Base-by-base conservation (phyloP, 2,329 filamentous ascomycete genomes). In the Remersonia thermophila region DNA sequence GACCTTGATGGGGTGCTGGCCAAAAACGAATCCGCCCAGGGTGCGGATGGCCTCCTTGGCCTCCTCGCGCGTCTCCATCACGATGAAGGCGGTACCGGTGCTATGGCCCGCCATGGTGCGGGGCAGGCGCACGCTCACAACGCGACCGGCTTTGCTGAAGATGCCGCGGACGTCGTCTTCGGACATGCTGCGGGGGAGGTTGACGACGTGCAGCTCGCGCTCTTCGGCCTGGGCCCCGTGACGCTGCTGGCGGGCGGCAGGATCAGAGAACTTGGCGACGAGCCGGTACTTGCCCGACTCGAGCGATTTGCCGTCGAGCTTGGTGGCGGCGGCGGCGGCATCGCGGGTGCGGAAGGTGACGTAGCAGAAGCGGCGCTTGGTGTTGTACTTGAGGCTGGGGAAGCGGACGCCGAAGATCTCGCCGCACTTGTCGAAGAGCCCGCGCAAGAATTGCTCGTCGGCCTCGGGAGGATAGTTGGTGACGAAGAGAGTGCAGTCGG, bases 291-390 rank as follows among this genome's bases (percentile, higher is more conserved):
- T 71, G 17, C 74, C 75, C 16, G 80, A 78, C 0, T 80, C 80
- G 0, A 93, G 59, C 15, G 77, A 55, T 38, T 69, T 77, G 17
- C 80, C 80, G 51, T 95, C 71, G 33, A 94, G 70, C 40, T 73
- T 62, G 1, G 78, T 80, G 1, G 87, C 87, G 33, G 72, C 74
- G 27, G 74, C 67, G 1, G 86, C 83, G 35, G 73, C 71, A n/a
- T 69, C 67, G 3, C 70, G 59, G 23, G 76, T 74, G 32, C 77
- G 70, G 55, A 95, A 95, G n/a, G 93, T 84, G 6, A 95, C 69
- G 56, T 98, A 98, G 63, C 87, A 95, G 62, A 98, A 98, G 16
- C 91, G 80, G 23, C 91, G 83, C 48, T 83, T 79, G 2, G 80
- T 79, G 51, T 95, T 89, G 57, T 72, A 86, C 55, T 93, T 93